These are phyloP conservation scores for Letharia lupina DNA, from an alignment of 495 filamentous ascomycete genomes.

Conservation along the genomic window DNA sequence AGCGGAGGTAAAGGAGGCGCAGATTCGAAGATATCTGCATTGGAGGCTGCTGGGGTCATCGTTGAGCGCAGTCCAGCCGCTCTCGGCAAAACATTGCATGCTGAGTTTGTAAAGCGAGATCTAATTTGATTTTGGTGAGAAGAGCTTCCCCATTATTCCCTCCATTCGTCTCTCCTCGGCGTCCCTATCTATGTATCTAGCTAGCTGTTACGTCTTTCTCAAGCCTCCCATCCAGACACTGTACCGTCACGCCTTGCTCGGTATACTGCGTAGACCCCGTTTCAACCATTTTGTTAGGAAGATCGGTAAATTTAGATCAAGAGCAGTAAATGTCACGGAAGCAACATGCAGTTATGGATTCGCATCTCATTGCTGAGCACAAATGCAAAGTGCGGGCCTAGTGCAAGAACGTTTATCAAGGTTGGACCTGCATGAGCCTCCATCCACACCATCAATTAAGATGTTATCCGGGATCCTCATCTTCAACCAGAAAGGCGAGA, in stretches of 20 bases:
- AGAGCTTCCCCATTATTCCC: conserved; percentile 4
- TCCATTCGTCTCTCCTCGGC: neutral
- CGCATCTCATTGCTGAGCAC: neutral
- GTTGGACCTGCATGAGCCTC: neutral
- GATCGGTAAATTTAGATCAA: too few relatives aligned
- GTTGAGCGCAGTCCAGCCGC: conserved; percentile 91
- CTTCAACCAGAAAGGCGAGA: conserved; percentile 99
- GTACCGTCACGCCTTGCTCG: neutral
- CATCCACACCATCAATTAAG: conserved; percentile 1
- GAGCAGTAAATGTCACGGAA: neutral
- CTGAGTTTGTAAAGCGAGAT: conserved; percentile 93
- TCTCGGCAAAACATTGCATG: conserved; percentile 85
- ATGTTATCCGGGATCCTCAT: conserved; percentile 97
- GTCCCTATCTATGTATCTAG: neutral
- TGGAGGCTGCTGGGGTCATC: conserved; percentile 87
- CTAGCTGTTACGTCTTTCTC: neutral
- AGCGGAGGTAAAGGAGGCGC: conserved; percentile 95
- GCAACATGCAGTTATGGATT: neutral
- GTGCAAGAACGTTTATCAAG: neutral
- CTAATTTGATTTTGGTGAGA: conserved; percentile 57
- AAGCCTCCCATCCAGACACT: neutral
- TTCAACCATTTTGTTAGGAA: neutral
- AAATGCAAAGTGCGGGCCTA: neutral
- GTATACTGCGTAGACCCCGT: neutral
- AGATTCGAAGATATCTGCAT: conserved; percentile 91